Conservation (phyloP, 129 eudicot species). For the Centrapalus pauciflorus region DNA sequence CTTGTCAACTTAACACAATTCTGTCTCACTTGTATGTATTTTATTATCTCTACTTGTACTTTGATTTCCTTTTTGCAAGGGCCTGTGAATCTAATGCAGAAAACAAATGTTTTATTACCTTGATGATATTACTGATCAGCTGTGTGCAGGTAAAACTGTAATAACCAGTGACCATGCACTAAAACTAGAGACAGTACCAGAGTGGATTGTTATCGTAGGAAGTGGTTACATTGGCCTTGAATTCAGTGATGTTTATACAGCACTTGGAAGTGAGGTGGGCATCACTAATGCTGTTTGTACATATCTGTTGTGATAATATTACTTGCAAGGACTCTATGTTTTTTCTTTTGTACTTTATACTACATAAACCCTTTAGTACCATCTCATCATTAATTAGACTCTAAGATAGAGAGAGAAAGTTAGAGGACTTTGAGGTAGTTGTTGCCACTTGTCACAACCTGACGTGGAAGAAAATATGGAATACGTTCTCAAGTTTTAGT, state of each 20-base stretch:
- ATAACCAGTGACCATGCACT: slow-evolving; percentile 93
- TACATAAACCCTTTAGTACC: neutral
- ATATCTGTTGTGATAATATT: neutral
- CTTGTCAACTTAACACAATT: neutral
- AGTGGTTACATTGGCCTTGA: slow-evolving; percentile 99
- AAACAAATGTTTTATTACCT: neutral
- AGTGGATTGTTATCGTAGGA: slow-evolving; percentile 98
- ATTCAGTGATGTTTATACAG: slow-evolving; percentile 98
- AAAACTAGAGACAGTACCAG: slow-evolving; percentile 82
- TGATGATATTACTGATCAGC: slow-evolving; percentile 10
- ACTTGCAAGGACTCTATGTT: neutral
- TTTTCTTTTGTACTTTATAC: neutral
- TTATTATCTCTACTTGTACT: neutral
- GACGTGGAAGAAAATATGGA: neutral
- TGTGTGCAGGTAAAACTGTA: slow-evolving; percentile 78
- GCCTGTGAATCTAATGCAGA: slow-evolving; percentile 2
- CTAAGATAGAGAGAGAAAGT: neutral
- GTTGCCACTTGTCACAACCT: neutral
- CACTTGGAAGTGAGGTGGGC: slow-evolving; percentile 98
- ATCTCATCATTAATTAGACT: neutral
- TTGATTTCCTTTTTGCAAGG: slow-evolving; percentile 5
- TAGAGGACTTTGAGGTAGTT: neutral
- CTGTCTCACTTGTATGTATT: neutral
- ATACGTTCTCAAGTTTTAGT: neutral
- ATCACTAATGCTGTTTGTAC: slow-evolving; percentile 4